Evolutionary conservation across 192 early-diverging fungal species (phyloP).

Genomic region (Gaertneriomyces sp.): DNA sequence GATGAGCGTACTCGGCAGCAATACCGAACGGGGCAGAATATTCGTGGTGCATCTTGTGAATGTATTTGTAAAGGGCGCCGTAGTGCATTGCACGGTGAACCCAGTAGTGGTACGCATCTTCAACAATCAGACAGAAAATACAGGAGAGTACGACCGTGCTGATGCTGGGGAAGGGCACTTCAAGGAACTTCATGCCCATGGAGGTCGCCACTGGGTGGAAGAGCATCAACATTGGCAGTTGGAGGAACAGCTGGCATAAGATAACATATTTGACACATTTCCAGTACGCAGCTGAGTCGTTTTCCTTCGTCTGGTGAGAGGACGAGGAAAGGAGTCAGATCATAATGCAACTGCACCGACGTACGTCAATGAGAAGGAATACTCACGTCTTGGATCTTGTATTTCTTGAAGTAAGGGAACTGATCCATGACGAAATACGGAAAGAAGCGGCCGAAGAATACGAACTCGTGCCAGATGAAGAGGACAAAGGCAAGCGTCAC

Average conservation of each 20-base stretch:
- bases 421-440: conserved; percentile 82
- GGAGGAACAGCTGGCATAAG: conserved; percentile 72
- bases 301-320: conserved; percentile 51
- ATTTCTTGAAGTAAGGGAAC: conserved; percentile 80
- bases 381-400: conserved; percentile 80
- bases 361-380: neutral
- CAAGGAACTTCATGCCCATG: conserved; percentile 80
- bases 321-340: neutral
- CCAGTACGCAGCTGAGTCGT: conserved; percentile 65
- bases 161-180: conserved; percentile 71
- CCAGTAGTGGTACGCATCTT: conserved; percentile 93
- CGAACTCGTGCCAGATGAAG: conserved; percentile 85
- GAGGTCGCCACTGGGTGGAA: conserved; percentile 81
- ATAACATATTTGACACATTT: conserved; percentile 71
- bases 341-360: neutral
- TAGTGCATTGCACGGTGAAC: conserved; percentile 87
- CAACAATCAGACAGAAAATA: conserved; percentile 73
- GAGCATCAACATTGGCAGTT: conserved; percentile 82
- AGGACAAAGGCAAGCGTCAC: conserved; percentile 55
- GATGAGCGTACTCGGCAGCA: conserved; percentile 89
- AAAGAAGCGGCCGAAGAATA: conserved; percentile 89
- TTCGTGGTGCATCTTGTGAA: conserved; percentile 96
- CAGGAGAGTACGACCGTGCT: conserved; percentile 17
- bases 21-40: conserved; percentile 84
- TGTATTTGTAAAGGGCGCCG: conserved; percentile 79